A percentile compares a stretch with the other conserved stretches of the same genome.
Conservation (phyloP, 768 basidiomycete genomes). For the Termitomyces sp. region DNA sequence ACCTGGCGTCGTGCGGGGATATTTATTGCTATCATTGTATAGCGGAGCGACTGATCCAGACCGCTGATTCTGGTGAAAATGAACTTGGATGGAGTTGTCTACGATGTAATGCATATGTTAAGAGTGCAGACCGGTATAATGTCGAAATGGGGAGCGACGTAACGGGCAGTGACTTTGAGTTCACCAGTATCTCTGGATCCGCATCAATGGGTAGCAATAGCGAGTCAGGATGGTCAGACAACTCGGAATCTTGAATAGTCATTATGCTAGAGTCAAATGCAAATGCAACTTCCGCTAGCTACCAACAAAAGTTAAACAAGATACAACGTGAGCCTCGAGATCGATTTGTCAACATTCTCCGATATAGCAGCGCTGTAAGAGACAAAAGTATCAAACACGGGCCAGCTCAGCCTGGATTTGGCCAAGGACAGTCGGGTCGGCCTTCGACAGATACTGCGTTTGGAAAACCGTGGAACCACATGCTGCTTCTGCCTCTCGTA, state of each 20-base stretch:
- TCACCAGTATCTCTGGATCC: constrained; percentile 55
- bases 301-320: not conserved
- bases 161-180: constrained; percentile 53
- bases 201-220: constrained; percentile 50
- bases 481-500: constrained; percentile 58
- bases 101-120: constrained; percentile 65
- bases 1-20: constrained; percentile 79
- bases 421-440: constrained; percentile 69
- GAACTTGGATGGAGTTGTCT: constrained; percentile 75
- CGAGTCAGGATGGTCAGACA: constrained; percentile 37
- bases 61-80: constrained; percentile 58
- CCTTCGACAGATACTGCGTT: constrained; percentile 49
- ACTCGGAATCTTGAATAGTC: constrained; percentile 4
- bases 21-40: constrained; percentile 94
- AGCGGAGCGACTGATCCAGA: constrained; percentile 72
- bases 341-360: not conserved
- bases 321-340: not conserved
- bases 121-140: constrained; percentile 54
- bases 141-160: constrained; percentile 32
- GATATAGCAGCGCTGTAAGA: not conserved
- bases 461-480: constrained; percentile 60
- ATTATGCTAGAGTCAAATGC: not conserved
- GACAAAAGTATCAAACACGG: constrained; percentile 13
- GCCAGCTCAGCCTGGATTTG: constrained; percentile 57
- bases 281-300: not conserved